Evolutionary conservation across 2,329 filamentous ascomycete species (phyloP), one percentile per base, ranked within the genome.

Genomic region (Penicillium sclerotigenum): DNA sequence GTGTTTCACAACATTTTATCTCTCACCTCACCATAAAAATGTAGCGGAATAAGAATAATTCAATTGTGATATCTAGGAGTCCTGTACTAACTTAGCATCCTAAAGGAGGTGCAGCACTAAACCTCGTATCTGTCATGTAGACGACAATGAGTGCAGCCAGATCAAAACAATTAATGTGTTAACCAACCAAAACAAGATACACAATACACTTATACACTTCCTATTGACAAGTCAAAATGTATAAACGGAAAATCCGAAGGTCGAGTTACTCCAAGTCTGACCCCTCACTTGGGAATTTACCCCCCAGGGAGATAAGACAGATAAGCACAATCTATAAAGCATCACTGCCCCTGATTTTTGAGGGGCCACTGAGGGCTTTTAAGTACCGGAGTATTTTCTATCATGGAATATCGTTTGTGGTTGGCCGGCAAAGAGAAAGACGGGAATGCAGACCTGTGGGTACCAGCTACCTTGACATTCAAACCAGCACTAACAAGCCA

Each of bases 331-430:
- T 26, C 16, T 43, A 34, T 51, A 45, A 51, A 33, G 22, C 26
- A 26, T 14, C 34, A 26, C 5, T 42, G 11, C 28, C 36, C 47
- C 26, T 13, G 24, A 24, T 18, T 46, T 14, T 29, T 8, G 7
- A 16, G 14, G 5, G 11, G 4, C 22, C 14, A 13, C 10, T 20
- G 7, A 11, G 16, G 8, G 9, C 8, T 10, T 20, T n/a, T 18
- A 8, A 2, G 13, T 31, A 22, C 20, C 9, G 38, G 22, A 47
- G 20, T 10, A 24, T 20, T 22, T 16, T 13, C 22, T 34, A 14
- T 29, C 7, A 56, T 56, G 53, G 47, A 56, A 6, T 57, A 60
- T 55, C 46, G 46, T 5, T 41, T 64, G n/a, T 65, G 62, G 62
- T 14, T 59, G n/a, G 62, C 57, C 1, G 62, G 62, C 1, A 47